Evolutionary conservation across 2,329 filamentous ascomycete genomes (phyloP).

Genomic region (Colletotrichum lini): DNA sequence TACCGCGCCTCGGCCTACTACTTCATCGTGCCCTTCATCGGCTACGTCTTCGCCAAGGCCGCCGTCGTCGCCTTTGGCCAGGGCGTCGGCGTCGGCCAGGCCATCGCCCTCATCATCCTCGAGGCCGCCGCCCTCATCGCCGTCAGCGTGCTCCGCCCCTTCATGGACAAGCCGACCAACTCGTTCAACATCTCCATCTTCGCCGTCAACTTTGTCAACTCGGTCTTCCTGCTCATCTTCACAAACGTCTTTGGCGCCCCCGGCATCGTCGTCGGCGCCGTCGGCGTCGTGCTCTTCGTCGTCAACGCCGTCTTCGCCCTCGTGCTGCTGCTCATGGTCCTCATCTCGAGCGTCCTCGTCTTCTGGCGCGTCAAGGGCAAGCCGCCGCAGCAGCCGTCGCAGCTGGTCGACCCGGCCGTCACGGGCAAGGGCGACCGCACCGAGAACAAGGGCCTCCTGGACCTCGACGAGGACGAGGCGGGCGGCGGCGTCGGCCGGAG

Average conservation of each 20-base stretch:
- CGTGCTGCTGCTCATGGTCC: conserved; percentile 85
- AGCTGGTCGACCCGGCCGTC: conserved; percentile 89
- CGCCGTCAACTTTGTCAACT: conserved; percentile 90
- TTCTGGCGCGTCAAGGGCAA: conserved; percentile 91
- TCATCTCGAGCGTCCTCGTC: conserved; percentile 72
- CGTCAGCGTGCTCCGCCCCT: conserved; percentile 86
- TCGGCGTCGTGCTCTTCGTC: conserved; percentile 91
- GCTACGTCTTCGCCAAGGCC: conserved; percentile 86
- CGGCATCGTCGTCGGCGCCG: conserved; percentile 85
- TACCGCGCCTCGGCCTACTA: conserved; percentile 97
- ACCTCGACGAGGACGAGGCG: conserved; percentile 60
- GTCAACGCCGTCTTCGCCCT: conserved; percentile 89
- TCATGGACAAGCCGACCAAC: conserved; percentile 99
- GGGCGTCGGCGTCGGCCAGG: conserved; percentile 78
- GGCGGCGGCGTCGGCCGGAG: background rate
- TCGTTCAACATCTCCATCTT: conserved; percentile 95
- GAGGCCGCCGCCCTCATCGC: conserved; percentile 84
- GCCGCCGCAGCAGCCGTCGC: conserved; percentile 77
- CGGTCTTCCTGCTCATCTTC: conserved; percentile 91
- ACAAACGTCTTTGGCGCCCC: conserved; percentile 89
- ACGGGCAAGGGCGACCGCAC: conserved; percentile 85
- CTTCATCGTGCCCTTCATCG: conserved; percentile 86
- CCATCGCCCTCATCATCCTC: conserved; percentile 86
- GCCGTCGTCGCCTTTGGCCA: conserved; percentile 91
- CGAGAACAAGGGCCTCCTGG: conserved; percentile 56